These are phyloP conservation scores for Cutaneotrichosporon dermatis DNA, from an alignment of 1,284 basidiomycete species.

Conservation along the genomic window DNA sequence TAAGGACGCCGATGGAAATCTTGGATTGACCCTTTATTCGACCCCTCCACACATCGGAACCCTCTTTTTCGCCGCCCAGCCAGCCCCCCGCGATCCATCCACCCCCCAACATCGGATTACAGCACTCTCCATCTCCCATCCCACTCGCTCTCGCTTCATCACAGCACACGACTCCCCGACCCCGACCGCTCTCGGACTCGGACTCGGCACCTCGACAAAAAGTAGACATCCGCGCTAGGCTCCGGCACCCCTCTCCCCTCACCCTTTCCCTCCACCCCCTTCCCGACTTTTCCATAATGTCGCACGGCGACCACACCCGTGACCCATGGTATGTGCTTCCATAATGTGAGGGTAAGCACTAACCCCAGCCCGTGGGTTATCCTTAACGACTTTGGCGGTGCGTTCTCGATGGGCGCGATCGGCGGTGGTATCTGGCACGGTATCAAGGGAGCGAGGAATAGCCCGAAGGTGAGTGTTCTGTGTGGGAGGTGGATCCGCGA, in stretches of 20 bases:
- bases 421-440: conserved; percentile 93
- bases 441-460: conserved; percentile 96
- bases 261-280: conserved; percentile 5
- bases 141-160: neutral
- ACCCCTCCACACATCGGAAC: neutral
- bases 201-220: neutral
- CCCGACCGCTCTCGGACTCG: neutral
- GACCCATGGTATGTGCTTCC: conserved; percentile 70
- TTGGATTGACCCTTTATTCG: neutral
- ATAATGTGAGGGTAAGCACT: neutral
- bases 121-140: neutral
- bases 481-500: too few relatives aligned
- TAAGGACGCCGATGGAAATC: neutral
- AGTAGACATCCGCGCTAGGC: neutral
- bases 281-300: conserved; percentile 36
- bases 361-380: conserved; percentile 89
- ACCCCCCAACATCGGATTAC: too few relatives aligned
- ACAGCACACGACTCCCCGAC: neutral
- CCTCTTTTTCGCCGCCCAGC: conserved; percentile 7
- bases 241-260: neutral
- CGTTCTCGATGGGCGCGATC: conserved; percentile 57
- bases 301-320: conserved; percentile 84
- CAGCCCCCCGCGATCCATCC: neutral
- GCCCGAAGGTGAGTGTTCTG: conserved; percentile 67
- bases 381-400: conserved; percentile 96